A percentile compares a stretch with the other conserved stretches of the same genome.
Conservation (phyloP, 148 eudicot genomes). For the Polygonum maritimum region DNA sequence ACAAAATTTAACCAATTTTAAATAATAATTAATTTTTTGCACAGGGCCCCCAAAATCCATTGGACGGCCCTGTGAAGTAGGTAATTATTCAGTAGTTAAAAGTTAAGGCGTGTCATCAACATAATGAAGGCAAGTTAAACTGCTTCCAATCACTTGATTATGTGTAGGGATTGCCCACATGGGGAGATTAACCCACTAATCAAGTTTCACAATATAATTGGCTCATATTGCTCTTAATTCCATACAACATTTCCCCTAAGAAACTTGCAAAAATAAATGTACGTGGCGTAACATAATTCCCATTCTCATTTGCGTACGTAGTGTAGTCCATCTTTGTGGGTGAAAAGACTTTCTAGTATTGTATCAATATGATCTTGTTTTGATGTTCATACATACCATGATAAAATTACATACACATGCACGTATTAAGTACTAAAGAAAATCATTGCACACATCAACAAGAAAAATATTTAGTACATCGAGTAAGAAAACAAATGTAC, state of each 20-base stretch:
- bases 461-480: too few relatives aligned
- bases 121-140: not conserved
- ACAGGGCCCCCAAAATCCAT: too few relatives aligned
- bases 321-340: not conserved
- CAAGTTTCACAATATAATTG: not conserved
- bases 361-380: not conserved
- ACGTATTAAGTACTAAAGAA: not conserved
- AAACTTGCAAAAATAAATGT: not conserved
- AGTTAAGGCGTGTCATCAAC: not conserved
- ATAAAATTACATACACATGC: not conserved
- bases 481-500: not conserved
- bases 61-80: not conserved
- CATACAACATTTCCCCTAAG: not conserved
- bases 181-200: not conserved
- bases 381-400: not conserved
- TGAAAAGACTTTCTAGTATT: not conserved
- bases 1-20: too few relatives aligned
- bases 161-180: not conserved
- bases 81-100: not conserved
- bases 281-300: not conserved
- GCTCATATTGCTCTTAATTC: not conserved
- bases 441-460: too few relatives aligned
- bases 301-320: not conserved
- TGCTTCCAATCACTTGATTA: not conserved
- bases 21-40: too few relatives aligned